phyloP scores from a whole-genome alignment of 1,284 basidiomycete genomes.

The Ceratobasidium sp. region DNA sequence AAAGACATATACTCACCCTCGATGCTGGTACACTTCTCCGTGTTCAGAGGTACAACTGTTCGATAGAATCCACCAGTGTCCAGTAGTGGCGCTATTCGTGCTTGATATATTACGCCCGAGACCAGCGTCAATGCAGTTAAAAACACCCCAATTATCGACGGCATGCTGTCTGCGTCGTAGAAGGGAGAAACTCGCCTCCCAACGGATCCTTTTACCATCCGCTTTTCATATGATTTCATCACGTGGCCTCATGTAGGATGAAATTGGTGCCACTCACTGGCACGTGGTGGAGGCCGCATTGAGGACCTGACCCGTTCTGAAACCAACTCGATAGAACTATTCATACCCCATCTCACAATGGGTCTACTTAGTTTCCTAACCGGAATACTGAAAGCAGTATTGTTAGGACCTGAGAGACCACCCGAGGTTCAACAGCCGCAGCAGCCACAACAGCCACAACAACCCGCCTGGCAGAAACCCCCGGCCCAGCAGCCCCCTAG shows the following conservation, averaged over 20 bases:
- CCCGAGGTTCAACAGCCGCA: slow-evolving; percentile 30
- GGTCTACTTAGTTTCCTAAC: slow-evolving; percentile 36
- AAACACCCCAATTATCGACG: background rate
- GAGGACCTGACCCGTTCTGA: no score
- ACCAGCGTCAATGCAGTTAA: background rate
- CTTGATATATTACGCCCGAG: slow-evolving; percentile 9
- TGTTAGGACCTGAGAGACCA: slow-evolving; percentile 31
- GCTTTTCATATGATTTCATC: no score
- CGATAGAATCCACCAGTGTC: slow-evolving; percentile 15
- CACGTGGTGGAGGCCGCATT: no score
- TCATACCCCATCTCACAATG: slow-evolving; percentile 17
- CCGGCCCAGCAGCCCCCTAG: slow-evolving; percentile 17
- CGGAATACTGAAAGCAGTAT: slow-evolving; percentile 22
- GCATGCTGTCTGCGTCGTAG: no score
- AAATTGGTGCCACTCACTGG: no score
- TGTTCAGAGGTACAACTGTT: slow-evolving; percentile 21
- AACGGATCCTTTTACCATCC: no score
- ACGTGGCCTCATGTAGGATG: no score
- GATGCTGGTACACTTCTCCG: slow-evolving; percentile 11
- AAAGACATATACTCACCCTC: slow-evolving; percentile 2
- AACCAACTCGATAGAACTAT: no score
- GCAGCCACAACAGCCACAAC: slow-evolving; percentile 36
- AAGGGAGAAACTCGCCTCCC: no score
- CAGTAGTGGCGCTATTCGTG: slow-evolving; percentile 7
- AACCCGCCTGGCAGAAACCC: slow-evolving; percentile 26